Evolutionary conservation across 805 yeast species (phyloP).

Genomic region (Yueomyces sp.): DNA sequence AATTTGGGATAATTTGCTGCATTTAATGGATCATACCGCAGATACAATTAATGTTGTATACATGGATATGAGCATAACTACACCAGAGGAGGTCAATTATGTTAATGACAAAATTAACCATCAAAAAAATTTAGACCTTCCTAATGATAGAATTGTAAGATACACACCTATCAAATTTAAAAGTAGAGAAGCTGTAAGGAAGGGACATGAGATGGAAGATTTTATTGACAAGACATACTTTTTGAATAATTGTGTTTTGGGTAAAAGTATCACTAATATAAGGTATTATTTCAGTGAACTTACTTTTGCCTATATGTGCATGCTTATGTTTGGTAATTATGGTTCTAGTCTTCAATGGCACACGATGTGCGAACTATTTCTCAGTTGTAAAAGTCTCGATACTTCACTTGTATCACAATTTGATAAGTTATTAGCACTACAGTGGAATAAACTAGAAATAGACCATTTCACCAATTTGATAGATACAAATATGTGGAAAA

Average conservation of each 20-base stretch:
- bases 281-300: conserved; percentile 36
- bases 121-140: not conserved
- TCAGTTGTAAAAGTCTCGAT: conserved; percentile 2
- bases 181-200: conserved; percentile 18
- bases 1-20: not conserved
- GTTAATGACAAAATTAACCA: conserved; percentile 6
- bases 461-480: conserved; percentile 14
- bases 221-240: conserved; percentile 53
- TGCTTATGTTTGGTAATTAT: conserved; percentile 44
- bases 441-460: conserved; percentile 12
- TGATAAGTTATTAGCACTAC: conserved; percentile 10
- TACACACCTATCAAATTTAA: conserved; percentile 19
- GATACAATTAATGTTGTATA: conserved; percentile 6
- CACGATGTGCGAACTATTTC: conserved; percentile 30
- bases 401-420: conserved; percentile 2
- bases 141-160: conserved; percentile 4
- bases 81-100: conserved; percentile 12
- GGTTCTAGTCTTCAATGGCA: conserved; percentile 58
- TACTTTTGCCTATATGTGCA: conserved; percentile 36
- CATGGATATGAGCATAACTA: conserved; percentile 21
- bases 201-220: conserved; percentile 33
- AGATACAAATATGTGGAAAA: conserved; percentile 12
- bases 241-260: conserved; percentile 25
- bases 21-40: conserved; percentile 7
- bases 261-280: conserved; percentile 15